Evolutionary conservation across 495 filamentous ascomycete genomes (phyloP), one percentile per base, ranked within the genome.

Genomic region (Podospora appendiculata): DNA sequence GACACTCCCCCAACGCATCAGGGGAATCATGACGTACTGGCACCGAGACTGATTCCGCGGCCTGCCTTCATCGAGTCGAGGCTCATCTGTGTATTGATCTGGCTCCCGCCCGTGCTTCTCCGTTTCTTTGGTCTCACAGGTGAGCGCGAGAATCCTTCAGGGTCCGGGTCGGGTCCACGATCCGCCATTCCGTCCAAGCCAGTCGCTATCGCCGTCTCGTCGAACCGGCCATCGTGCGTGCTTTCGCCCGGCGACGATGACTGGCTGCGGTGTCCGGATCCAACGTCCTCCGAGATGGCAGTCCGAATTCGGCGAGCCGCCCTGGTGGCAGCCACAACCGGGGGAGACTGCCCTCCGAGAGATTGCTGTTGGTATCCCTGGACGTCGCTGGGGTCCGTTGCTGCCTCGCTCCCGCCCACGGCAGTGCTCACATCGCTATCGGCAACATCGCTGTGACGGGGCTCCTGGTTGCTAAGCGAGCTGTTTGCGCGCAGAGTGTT

Each of bases 351-450:
- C 10, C 25, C 4, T 45, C 7, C 6, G 32, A 18, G 6, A 45
- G 43, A 9, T 14, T 41, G n/a, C 17, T 8, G 32, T 32, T 19
- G 14, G 48, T 3, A 45, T 8, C 32, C 36, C 9, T 53, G 43
- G 34, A 17, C 19, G 6, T 41, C 16, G 13, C 25, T 14, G 18
- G 3, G 32, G 25, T 54, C 55, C 41, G 34, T 42, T 5, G 46
- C 41, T 6, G 33, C 47, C 2, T 60, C 56, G 32, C 53, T 51
- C 12, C 57, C 55, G 2, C 54, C 60, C 5, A 67, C 60, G 0
- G 60, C 62, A 3, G 65, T 67, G 51, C 62, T 62, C 13, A 70
- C 60, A 44, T 70, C 68, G 25, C 66, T 69, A 32, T 70, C 68
- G 17, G 54, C 43, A 45, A 56, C 57, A 25, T 62, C 56, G 46